Conservation (phyloP, 2,329 filamentous ascomycete species). For the Teratosphaeria pseudoeucalypti region DNA sequence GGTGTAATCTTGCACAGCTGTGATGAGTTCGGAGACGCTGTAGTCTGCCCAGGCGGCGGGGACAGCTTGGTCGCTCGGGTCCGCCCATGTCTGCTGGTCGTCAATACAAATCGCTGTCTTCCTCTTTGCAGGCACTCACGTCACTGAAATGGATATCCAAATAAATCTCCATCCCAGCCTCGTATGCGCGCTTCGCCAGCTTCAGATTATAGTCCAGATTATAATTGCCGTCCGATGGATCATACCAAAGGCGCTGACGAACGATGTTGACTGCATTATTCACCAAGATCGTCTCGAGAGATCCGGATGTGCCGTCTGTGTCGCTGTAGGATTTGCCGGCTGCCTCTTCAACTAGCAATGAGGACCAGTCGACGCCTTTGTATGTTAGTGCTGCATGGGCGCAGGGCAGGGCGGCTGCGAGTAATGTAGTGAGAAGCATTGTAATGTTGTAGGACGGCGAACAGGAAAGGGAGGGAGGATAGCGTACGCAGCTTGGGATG, state of each 20-base stretch:
- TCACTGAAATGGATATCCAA: constrained; percentile 27
- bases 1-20: constrained; percentile 24
- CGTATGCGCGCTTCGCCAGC: constrained; percentile 24
- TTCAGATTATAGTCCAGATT: constrained; percentile 25
- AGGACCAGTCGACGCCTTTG: constrained; percentile 30
- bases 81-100: constrained; percentile 22
- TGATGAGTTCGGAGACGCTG: constrained; percentile 21
- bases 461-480: neutral
- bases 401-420: neutral
- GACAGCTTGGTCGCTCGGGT: constrained; percentile 23
- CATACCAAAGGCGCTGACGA: constrained; percentile 23
- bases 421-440: neutral
- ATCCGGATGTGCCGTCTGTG: constrained; percentile 18
- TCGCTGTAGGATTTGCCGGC: constrained; percentile 26
- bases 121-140: neutral
- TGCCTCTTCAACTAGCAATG: constrained; percentile 25
- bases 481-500: no score
- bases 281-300: constrained; percentile 16
- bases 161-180: constrained; percentile 23
- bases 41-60: constrained; percentile 25
- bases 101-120: neutral
- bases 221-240: constrained; percentile 19
- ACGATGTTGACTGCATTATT: constrained; percentile 16
- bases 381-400: constrained; percentile 14
- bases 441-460: neutral